Evolutionary conservation across 2,329 filamentous ascomycete species (phyloP).

Genomic region (Dothideomycetidae sp.): DNA sequence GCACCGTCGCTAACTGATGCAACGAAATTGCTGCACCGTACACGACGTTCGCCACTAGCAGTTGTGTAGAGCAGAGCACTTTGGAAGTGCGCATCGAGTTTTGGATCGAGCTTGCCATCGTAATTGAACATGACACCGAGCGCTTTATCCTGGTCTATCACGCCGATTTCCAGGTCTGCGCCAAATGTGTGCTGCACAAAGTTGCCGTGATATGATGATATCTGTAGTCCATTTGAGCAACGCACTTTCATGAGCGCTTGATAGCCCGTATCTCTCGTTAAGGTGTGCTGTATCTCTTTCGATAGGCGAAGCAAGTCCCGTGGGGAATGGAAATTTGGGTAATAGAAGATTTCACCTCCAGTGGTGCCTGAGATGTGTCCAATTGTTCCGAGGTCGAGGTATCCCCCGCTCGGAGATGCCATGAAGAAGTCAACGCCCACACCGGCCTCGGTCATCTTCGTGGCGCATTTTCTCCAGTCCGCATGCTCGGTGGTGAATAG

Average conservation of each 20-base stretch:
- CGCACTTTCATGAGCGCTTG: conserved; percentile 97
- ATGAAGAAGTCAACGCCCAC: conserved; percentile 91
- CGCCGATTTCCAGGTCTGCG: conserved; percentile 84
- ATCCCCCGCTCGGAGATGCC: conserved; percentile 76
- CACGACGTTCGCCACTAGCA: conserved; percentile 71
- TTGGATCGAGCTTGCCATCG: conserved; percentile 92
- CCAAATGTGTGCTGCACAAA: conserved; percentile 93
- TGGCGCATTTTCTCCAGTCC: conserved; percentile 70
- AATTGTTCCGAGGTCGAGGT: conserved; percentile 85
- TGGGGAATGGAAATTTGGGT: conserved; percentile 84
- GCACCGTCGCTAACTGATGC: conserved; percentile 80
- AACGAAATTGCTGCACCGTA: conserved; percentile 85
- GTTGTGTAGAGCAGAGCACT: conserved; percentile 90
- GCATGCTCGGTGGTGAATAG: conserved; percentile 82
- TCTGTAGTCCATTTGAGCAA: conserved; percentile 90
- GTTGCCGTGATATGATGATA: conserved; percentile 88
- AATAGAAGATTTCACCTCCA: conserved; percentile 94
- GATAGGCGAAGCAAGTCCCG: conserved; percentile 74
- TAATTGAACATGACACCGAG: conserved; percentile 85
- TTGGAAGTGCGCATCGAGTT: conserved; percentile 95
- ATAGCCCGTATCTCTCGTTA: conserved; percentile 83
- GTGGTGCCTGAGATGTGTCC: conserved; percentile 53
- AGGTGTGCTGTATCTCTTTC: conserved; percentile 70
- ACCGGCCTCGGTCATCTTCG: conserved; percentile 75
- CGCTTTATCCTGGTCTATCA: conserved; percentile 86